Base-by-base conservation (phyloP, 257 asterid genomes). In the Solanum megistacrolobum region DNA sequence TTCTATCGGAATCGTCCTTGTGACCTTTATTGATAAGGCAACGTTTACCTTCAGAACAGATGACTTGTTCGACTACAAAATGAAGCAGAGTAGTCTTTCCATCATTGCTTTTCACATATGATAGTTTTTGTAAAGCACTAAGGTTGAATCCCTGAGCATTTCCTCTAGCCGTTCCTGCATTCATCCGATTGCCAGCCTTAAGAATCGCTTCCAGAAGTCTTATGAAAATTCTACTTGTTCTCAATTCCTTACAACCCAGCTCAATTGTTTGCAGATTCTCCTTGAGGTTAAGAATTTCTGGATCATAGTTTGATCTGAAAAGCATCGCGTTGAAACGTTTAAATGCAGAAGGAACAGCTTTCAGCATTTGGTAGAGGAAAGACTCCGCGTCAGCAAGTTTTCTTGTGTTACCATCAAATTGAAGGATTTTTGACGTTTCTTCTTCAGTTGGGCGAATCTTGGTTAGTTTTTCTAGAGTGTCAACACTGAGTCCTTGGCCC, bases 141-240 rank as follows among this genome's bases (percentile, higher is more conserved):
- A 96, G 92, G 81, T 93, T 92, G 88, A 96, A 96, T 12, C 99
- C 99, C 88, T 92, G 94, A 6, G 99, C 99, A 65, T 96, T 91
- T 46, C 99, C 99, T 83, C 99, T 87, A 1, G 91, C 91, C 1
- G 98, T 96, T 78, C 99, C 99, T 27, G 95, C 97, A 81, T 96
- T 96, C 98, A 96, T 89, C 88, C 92, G 87, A 74, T 96, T 96
- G 6, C 99, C 99, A 58, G 99, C 97, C 87, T 93, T 96, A 31
- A 96, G 98, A 86, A 95, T 94, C 39, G 98, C 99, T 90, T 96
- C 98, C 34, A 96, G 91, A 23, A 96, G 96, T 85, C 94, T 94
- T 21, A 91, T 90, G 91, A 96, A 95, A 84, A 94, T 66, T 27
- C 98, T 96, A 1, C 94, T 90, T 72, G 83, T 91, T 34, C 96